phyloP scores from a whole-genome alignment of 176 grass and related monocot species.

The Aegilops tauschii region DNA sequence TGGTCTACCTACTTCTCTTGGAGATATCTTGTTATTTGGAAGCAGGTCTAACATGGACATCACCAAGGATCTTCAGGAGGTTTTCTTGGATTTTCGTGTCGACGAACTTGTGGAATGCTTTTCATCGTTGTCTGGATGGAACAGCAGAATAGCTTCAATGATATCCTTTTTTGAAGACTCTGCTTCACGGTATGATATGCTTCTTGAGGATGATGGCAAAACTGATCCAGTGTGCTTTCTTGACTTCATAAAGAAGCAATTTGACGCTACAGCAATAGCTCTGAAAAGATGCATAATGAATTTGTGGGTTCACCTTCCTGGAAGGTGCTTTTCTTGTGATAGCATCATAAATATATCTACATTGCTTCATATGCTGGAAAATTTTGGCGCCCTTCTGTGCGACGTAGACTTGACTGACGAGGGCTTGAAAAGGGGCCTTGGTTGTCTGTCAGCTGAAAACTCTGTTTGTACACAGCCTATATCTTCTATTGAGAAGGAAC shows the following conservation, averaged over 20 bases:
- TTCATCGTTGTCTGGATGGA: constrained; percentile 49
- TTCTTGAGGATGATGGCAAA: constrained; percentile 26
- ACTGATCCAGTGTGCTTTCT: constrained; percentile 22
- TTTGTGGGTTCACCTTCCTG: constrained; percentile 57
- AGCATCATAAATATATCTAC: constrained; percentile 28
- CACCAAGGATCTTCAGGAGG: constrained; percentile 49
- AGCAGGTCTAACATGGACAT: constrained; percentile 61
- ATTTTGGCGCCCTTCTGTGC: constrained; percentile 21
- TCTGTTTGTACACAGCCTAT: not conserved
- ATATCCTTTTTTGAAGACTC: constrained; percentile 51
- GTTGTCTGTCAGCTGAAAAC: not conserved
- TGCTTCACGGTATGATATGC: constrained; percentile 41
- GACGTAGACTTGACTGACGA: constrained; percentile 40
- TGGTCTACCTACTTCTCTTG: constrained; percentile 38
- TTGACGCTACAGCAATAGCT: constrained; percentile 15
- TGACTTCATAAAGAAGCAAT: constrained; percentile 55
- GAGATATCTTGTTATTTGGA: constrained; percentile 64
- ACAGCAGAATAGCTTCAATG: constrained; percentile 38
- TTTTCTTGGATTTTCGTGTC: constrained; percentile 71
- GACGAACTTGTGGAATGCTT: constrained; percentile 62
- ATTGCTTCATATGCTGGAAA: constrained; percentile 42
- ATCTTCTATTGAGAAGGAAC: constrained; percentile 20
- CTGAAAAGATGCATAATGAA: constrained; percentile 46
- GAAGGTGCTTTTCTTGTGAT: constrained; percentile 22
- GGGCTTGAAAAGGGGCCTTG: constrained; percentile 34